Percentiles rank a stretch among this genome's conserved stretches.
Evolutionary conservation across 176 grass and related monocot species (phyloP).

Genomic region (Paspalum notatum): DNA sequence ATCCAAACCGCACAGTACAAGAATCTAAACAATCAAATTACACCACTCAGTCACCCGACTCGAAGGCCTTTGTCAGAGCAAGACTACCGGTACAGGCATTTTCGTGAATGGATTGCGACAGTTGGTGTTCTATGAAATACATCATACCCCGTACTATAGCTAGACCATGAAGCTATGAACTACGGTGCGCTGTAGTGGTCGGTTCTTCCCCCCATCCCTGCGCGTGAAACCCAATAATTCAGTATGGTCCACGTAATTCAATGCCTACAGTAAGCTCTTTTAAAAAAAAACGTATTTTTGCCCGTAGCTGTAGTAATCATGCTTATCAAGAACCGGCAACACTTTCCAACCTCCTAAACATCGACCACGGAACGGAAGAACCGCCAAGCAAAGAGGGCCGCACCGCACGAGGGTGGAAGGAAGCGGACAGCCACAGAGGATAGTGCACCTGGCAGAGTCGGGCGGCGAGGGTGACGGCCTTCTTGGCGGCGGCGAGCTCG

Average conservation of each 20-base stretch:
- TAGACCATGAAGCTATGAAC: neutral
- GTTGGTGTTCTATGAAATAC: neutral
- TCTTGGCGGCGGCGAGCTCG: conserved; percentile 91
- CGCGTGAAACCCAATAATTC: neutral
- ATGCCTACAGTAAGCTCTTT: neutral
- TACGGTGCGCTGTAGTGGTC: neutral
- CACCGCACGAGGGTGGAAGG: neutral
- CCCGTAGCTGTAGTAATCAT: neutral
- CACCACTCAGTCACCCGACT: neutral
- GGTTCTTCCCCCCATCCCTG: neutral
- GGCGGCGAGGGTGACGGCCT: conserved; percentile 81
- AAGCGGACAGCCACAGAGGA: neutral
- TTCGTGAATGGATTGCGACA: neutral
- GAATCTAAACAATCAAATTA: conserved; percentile 1
- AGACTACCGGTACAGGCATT: neutral
- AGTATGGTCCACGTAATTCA: neutral
- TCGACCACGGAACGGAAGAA: too few relatives aligned
- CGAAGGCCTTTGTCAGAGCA: neutral
- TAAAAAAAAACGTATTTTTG: too few relatives aligned
- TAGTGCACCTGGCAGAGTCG: conserved; percentile 76
- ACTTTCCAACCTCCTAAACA: neutral
- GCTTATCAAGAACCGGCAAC: neutral
- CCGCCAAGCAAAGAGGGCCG: neutral
- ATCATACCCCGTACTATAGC: neutral
- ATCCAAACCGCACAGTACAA: conserved; percentile 3